These are phyloP conservation scores for Hanseniaspora meyeri DNA, from an alignment of 805 yeast genomes.

Conservation along the genomic window DNA sequence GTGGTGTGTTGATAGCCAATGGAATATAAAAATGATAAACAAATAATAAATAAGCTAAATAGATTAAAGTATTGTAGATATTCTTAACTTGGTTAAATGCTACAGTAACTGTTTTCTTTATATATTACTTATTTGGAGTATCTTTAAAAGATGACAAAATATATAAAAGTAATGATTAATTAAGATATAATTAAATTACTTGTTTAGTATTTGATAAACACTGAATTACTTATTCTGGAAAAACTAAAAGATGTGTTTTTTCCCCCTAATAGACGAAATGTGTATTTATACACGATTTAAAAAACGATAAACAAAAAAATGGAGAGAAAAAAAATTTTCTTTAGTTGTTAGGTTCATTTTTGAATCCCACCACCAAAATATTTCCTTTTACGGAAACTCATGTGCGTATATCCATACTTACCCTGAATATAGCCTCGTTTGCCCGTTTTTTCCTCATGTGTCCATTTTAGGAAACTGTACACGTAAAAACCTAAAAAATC, in stretches of 20 bases:
- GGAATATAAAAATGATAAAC: no score
- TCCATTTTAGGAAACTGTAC: constrained; percentile 1
- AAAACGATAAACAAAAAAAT: not conserved
- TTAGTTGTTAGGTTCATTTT: no score
- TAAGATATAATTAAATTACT: not conserved
- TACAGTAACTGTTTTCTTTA: no score
- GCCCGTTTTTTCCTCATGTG: not conserved
- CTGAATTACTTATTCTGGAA: not conserved
- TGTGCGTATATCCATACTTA: not conserved
- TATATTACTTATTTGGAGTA: no score
- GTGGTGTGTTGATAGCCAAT: not conserved
- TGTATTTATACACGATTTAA: no score
- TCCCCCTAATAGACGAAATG: no score
- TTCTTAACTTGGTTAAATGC: no score
- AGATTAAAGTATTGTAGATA: no score
- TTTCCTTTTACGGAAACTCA: constrained; percentile 1
- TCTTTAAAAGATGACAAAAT: no score
- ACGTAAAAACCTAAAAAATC: not conserved
- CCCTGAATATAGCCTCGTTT: not conserved
- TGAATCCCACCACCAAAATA: not conserved
- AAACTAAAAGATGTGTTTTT: not conserved
- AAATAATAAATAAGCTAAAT: no score
- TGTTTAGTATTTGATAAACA: constrained; percentile 6
- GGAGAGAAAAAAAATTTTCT: not conserved
- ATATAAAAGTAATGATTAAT: not conserved